Conservation (phyloP, 2,329 filamentous ascomycete genomes). For the Aspergillus bombycis region DNA sequence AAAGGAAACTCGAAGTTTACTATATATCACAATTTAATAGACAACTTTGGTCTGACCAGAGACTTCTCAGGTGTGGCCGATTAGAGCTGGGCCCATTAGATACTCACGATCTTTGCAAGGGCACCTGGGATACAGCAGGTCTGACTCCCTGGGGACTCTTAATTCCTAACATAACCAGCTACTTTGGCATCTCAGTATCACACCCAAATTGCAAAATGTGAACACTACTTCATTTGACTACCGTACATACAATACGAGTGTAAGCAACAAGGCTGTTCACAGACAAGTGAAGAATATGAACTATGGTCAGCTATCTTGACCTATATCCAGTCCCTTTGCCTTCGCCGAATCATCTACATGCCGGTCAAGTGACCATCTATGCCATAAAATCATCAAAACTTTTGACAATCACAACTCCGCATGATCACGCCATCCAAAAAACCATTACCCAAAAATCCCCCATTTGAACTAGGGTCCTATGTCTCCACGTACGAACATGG, state of each 20-base stretch:
- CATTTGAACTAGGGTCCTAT: constrained; percentile 8
- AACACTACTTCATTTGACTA: background rate
- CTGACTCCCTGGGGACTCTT: no score
- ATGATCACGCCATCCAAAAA: constrained; percentile 23
- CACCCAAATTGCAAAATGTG: no score
- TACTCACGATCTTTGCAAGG: no score
- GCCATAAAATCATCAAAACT: constrained; percentile 18
- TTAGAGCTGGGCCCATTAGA: no score
- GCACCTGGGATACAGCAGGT: no score
- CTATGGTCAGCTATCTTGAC: constrained; percentile 66
- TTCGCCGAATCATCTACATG: constrained; percentile 16
- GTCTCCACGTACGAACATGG: constrained; percentile 12
- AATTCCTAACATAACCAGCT: no score
- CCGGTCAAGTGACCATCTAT: constrained; percentile 18
- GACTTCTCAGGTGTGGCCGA: no score
- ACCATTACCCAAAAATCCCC: constrained; percentile 17
- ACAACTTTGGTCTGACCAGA: no score
- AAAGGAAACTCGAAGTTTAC: no score
- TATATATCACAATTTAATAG: no score
- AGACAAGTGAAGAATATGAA: constrained; percentile 25
- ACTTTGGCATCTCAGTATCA: no score
- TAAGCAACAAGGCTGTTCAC: background rate
- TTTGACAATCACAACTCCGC: constrained; percentile 25
- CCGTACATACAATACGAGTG: background rate
- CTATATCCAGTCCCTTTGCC: constrained; percentile 38